Percentiles rank a stretch among this genome's conserved stretches.
Evolutionary conservation across 1,284 basidiomycete species (phyloP).

Genomic region (Tylopilus sp.): DNA sequence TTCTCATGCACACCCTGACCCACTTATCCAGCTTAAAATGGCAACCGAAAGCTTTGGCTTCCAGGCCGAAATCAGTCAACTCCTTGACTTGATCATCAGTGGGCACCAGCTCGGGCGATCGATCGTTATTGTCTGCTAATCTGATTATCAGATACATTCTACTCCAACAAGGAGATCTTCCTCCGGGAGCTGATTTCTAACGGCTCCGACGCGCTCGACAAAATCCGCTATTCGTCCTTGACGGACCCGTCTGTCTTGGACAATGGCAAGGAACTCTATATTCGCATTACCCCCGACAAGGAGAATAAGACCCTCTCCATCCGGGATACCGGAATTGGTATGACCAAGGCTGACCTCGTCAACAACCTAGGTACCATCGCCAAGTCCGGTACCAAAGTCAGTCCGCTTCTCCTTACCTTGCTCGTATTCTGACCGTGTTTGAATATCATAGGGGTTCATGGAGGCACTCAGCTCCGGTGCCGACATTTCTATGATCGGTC

Average conservation of each 20-base stretch:
- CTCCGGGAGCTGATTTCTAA: slow-evolving; percentile 94
- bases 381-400: slow-evolving; percentile 90
- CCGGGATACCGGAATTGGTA: slow-evolving; percentile 97
- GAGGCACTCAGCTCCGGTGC: slow-evolving; percentile 95
- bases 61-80: slow-evolving; percentile 96
- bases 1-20: slow-evolving; percentile 5
- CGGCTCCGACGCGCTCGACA: slow-evolving; percentile 93
- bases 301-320: slow-evolving; percentile 91
- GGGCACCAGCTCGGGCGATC: slow-evolving; percentile 27
- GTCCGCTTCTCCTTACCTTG: slow-evolving; percentile 10
- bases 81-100: slow-evolving; percentile 91
- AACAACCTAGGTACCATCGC: slow-evolving; percentile 99
- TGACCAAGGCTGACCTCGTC: slow-evolving; percentile 98
- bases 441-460: slow-evolving; percentile 81
- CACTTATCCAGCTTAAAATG: slow-evolving; percentile 43
- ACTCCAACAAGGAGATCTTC: slow-evolving; percentile 99
- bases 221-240: slow-evolving; percentile 91
- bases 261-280: slow-evolving; percentile 84
- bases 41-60: slow-evolving; percentile 83
- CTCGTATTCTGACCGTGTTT: slow-evolving; percentile 12
- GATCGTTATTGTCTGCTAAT: neutral
- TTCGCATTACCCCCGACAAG: slow-evolving; percentile 92
- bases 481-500: slow-evolving; percentile 91
- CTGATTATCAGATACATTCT: slow-evolving; percentile 77
- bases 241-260: slow-evolving; percentile 90